Base-by-base conservation (phyloP, 1,139 yeast species). In the Blastobotrys capitulatus region DNA sequence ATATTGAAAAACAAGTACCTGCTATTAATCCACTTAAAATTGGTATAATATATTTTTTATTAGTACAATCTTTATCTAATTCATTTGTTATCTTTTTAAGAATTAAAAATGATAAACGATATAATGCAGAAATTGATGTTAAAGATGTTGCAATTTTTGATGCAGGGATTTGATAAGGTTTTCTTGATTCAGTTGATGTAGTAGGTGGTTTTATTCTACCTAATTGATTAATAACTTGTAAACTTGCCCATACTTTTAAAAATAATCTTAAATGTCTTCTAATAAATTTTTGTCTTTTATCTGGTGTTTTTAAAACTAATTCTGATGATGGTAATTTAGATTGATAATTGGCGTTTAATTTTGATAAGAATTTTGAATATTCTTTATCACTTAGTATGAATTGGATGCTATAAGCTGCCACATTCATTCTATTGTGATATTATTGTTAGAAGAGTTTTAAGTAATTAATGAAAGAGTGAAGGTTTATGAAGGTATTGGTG, bases 231-330 rank as follows among this genome's bases (percentile, higher is more conserved):
- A 56, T 48, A 29, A 56, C 51, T 15, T 50, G 54, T 19, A 63
- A 57, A 12, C 60, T 52, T 12, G 58, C 54, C 52, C 63, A 66
- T 9, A 59, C 52, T 42, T 58, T 57, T 38, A 54, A 51, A 50
- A 61, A 63, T 36, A 66, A 57, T 38, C 70, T 57, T 27, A 60
- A 47, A 42, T 65, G 65, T 15, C 59, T 55, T 35, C 69, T 60
- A 15, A 60, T 47, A 41, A 43, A 34, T n/a, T 42, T 32, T 16
- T 47, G 44, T 13, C 8, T 4, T 19, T 18, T 26, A 8, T 2
- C 6, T 5, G 44, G 4, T 6, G 22, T 29, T 15, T 20, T 10
- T 10, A n/a, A 7, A 8, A 29, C 10, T 7, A 9, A 12, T 2
- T 12, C 7, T n/a, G 26, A 15, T 2, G 44, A 25, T 2, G 58